Evolutionary conservation across 2,329 filamentous ascomycete genomes (phyloP).

Genomic region (Aspergillus fischeri): DNA sequence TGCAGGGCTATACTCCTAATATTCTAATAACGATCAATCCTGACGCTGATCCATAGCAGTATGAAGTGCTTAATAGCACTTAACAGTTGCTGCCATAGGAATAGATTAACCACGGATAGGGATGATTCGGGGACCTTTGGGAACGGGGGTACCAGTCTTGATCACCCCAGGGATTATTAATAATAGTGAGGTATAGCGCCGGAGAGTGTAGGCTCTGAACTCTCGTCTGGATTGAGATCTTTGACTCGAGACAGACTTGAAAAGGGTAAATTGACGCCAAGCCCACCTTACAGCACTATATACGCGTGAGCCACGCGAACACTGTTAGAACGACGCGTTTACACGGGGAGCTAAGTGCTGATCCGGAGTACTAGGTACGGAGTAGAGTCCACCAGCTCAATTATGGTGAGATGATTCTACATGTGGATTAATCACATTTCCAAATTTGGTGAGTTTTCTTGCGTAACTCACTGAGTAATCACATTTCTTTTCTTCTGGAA

Average conservation of each 20-base stretch:
- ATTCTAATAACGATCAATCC: neutral
- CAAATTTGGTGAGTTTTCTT: neutral
- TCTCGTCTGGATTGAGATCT: neutral
- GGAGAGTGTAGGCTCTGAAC: neutral
- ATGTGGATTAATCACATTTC: neutral
- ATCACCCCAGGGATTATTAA: neutral
- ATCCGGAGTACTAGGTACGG: neutral
- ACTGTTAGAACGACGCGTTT: neutral
- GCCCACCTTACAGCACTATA: neutral
- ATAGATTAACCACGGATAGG: neutral
- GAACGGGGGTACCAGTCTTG: neutral
- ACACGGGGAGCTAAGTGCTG: neutral
- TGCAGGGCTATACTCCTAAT: neutral
- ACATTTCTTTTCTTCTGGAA: neutral
- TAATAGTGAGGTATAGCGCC: neutral
- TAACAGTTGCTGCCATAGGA: neutral
- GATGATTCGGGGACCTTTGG: neutral
- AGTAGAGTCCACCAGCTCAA: neutral
- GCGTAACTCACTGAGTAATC: neutral
- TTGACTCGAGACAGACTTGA: neutral
- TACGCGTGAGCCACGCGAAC: neutral
- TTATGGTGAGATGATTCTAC: neutral
- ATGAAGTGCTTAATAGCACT: neutral
- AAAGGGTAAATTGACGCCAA: neutral
- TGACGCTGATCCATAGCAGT: neutral